phyloP scores from a whole-genome alignment of 768 basidiomycete species.

The Leccinum olivaceopallidum region DNA sequence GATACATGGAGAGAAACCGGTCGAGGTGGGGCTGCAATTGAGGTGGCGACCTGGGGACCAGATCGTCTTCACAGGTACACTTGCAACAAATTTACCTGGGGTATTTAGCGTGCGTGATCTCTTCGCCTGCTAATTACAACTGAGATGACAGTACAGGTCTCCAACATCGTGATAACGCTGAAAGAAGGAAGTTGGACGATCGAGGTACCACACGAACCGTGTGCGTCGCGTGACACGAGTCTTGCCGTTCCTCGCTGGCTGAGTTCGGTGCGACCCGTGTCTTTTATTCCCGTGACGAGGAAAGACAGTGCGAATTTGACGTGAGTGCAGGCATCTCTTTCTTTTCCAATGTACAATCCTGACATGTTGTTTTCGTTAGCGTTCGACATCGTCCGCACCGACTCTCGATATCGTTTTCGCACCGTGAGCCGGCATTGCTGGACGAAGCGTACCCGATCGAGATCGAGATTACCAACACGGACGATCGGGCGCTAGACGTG shows the following conservation, averaged over 20 bases:
- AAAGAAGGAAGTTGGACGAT: constrained; percentile 56
- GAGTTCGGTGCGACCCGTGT: constrained; percentile 50
- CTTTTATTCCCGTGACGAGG: constrained; percentile 53
- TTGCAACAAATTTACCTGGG: constrained; percentile 37
- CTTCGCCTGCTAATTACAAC: background rate
- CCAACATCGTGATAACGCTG: constrained; percentile 46
- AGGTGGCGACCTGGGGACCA: too few species aligned
- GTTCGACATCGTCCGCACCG: constrained; percentile 39
- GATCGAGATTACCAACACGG: constrained; percentile 69
- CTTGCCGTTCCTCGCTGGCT: constrained; percentile 52
- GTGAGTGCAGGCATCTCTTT: constrained; percentile 38
- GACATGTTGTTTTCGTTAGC: background rate
- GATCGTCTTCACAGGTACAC: too few species aligned
- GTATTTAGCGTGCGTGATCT: constrained; percentile 51
- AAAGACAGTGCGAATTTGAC: constrained; percentile 45
- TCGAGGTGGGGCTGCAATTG: too few species aligned
- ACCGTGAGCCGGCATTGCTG: constrained; percentile 71
- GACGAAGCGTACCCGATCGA: constrained; percentile 79
- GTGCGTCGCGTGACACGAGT: constrained; percentile 36
- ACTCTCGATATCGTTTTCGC: constrained; percentile 54
- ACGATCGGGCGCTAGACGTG: constrained; percentile 68
- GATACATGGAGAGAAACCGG: constrained; percentile 38
- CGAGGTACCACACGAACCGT: constrained; percentile 56
- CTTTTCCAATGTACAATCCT: background rate
- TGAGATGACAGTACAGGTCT: constrained; percentile 21